These are phyloP conservation scores for Rhododendron ferrugineum DNA, from an alignment of 148 eudicot genomes.

Conservation along the genomic window DNA sequence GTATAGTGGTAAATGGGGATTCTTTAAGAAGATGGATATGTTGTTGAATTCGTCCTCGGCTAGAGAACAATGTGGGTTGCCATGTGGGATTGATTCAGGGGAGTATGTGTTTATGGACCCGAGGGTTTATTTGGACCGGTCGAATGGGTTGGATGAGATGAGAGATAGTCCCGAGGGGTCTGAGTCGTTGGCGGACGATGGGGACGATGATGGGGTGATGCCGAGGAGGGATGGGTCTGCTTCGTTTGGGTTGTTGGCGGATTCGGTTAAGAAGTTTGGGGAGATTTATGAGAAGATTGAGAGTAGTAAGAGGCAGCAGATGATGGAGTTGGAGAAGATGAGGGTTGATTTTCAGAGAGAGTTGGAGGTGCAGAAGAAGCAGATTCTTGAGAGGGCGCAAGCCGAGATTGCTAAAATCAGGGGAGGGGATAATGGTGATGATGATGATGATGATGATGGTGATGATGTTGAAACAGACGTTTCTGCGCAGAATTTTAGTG, in stretches of 20 bases:
- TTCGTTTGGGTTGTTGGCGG: slow-evolving; percentile 63
- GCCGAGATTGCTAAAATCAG: slow-evolving; percentile 64
- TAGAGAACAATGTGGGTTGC: slow-evolving; percentile 51
- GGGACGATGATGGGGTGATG: slow-evolving; percentile 20
- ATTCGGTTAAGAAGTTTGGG: slow-evolving; percentile 79
- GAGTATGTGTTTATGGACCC: slow-evolving; percentile 95
- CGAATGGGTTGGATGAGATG: slow-evolving; percentile 87
- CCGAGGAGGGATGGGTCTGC: slow-evolving; percentile 15
- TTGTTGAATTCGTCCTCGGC: slow-evolving; percentile 49
- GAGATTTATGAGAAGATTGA: slow-evolving; percentile 91
- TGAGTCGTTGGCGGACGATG: slow-evolving; percentile 43
- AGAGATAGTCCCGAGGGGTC: slow-evolving; percentile 87
- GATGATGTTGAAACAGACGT: slow-evolving; percentile 33
- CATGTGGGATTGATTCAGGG: slow-evolving; percentile 92
- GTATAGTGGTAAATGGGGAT: slow-evolving; percentile 58
- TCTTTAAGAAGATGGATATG: slow-evolving; percentile 67
- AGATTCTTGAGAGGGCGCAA: slow-evolving; percentile 69
- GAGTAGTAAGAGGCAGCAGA: slow-evolving; percentile 79
- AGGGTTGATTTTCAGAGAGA: slow-evolving; percentile 79
- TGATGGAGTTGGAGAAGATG: slow-evolving; percentile 88
- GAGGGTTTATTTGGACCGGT: slow-evolving; percentile 62
- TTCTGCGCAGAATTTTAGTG: slow-evolving; percentile 49
- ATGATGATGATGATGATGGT: slow-evolving; percentile 26
- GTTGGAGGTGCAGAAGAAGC: slow-evolving; percentile 81
- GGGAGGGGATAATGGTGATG: slow-evolving; percentile 24